A percentile compares a stretch with the other conserved stretches of the same genome.
phyloP scores from a whole-genome alignment of 2,329 filamentous ascomycete genomes.

The Phyllosticta capitalensis region DNA sequence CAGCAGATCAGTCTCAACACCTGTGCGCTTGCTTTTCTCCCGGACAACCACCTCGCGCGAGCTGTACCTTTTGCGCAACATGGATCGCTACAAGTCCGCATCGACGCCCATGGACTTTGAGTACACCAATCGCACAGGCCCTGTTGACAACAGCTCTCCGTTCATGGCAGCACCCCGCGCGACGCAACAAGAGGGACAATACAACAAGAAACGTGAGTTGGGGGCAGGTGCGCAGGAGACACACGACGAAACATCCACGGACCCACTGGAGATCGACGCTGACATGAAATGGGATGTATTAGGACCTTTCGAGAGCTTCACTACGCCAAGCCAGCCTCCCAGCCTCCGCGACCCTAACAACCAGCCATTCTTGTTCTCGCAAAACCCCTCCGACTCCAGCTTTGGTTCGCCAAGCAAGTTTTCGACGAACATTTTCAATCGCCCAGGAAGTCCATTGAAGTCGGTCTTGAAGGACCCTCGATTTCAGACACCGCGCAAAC shows the following conservation, averaged over 20 bases:
- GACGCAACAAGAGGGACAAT: conserved; percentile 12
- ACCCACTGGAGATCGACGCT: background rate
- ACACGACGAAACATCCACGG: background rate
- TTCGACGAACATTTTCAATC: conserved; percentile 12
- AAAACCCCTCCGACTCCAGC: conserved; percentile 14
- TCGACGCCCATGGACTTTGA: conserved; percentile 45
- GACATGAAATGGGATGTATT: background rate
- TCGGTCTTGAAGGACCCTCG: conserved; percentile 23
- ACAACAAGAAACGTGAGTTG: conserved; percentile 32
- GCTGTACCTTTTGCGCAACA: background rate
- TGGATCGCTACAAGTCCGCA: conserved; percentile 6
- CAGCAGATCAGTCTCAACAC: background rate
- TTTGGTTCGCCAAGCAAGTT: background rate
- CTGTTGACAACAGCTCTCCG: conserved; percentile 38
- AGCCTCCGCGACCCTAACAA: conserved; percentile 40
- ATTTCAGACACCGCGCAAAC: conserved; percentile 30
- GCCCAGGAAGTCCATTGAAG: conserved; percentile 15
- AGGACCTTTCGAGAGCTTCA: background rate
- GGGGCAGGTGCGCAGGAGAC: background rate
- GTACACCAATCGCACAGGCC: conserved; percentile 38
- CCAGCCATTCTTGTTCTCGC: conserved; percentile 40
- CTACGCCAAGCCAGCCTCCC: conserved; percentile 13
- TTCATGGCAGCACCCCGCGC: conserved; percentile 31
- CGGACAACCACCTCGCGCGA: conserved; percentile 5
- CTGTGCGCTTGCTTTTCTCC: conserved; percentile 5